Evolutionary conservation across 2,329 filamentous ascomycete genomes (phyloP).

Genomic region (Delphinella strobiligena): DNA sequence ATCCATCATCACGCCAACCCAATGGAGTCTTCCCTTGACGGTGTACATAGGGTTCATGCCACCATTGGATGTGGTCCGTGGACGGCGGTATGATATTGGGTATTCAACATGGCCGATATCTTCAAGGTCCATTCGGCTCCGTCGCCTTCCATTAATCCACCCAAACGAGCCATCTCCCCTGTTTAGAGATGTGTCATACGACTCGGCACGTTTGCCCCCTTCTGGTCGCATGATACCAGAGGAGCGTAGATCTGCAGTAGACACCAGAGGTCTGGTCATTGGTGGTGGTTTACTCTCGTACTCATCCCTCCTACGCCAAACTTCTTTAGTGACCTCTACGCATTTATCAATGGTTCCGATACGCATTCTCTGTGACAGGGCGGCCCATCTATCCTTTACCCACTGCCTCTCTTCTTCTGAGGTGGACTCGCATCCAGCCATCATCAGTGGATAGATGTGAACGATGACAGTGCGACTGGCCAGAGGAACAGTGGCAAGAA

Average conservation of each 20-base stretch:
- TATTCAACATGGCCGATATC: slow-evolving; percentile 1
- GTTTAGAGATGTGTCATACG: slow-evolving; percentile 5
- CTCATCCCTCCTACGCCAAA: slow-evolving; percentile 52
- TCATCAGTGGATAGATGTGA: slow-evolving; percentile 58
- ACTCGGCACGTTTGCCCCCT: slow-evolving; percentile 1
- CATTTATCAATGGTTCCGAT: slow-evolving; percentile 58
- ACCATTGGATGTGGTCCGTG: slow-evolving; percentile 14
- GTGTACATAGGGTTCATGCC: slow-evolving; percentile 48
- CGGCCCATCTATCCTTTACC: slow-evolving; percentile 50
- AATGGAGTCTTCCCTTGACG: slow-evolving; percentile 54
- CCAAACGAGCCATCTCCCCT: slow-evolving; percentile 7
- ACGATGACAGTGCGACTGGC: slow-evolving; percentile 53
- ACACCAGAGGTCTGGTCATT: slow-evolving; percentile 18
- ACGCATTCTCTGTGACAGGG: slow-evolving; percentile 49
- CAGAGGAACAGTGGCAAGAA: slow-evolving; percentile 51
- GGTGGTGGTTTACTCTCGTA: slow-evolving; percentile 26
- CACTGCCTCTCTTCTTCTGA: slow-evolving; percentile 49
- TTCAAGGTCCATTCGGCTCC: slow-evolving; percentile 1
- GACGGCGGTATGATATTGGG: slow-evolving; percentile 2
- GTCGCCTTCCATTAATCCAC: slow-evolving; percentile 1
- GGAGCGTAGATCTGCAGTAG: slow-evolving; percentile 19
- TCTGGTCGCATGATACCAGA: slow-evolving; percentile 2
- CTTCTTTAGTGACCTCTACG: slow-evolving; percentile 51
- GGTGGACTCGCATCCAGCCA: slow-evolving; percentile 52
- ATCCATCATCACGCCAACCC: slow-evolving; percentile 60